Conservation (phyloP, 2,329 filamentous ascomycete species). For the Colletotrichum sp. region DNA sequence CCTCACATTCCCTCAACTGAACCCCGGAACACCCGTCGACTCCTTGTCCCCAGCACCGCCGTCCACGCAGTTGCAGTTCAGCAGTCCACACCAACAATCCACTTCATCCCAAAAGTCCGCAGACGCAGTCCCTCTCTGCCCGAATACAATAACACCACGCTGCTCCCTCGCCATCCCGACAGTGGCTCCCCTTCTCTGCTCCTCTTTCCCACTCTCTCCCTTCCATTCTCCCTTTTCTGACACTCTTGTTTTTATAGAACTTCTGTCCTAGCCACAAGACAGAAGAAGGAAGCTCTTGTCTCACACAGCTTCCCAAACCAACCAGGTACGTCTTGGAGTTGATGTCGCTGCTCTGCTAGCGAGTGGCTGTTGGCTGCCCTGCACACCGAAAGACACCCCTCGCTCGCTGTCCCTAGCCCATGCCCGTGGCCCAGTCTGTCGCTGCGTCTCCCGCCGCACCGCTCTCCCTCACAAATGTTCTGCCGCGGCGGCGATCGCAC, state of each 20-base stretch:
- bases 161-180: neutral
- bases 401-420: neutral
- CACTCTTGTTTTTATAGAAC: conserved; percentile 7
- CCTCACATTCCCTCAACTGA: neutral
- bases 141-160: conserved; percentile 19
- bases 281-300: conserved; percentile 20
- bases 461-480: neutral
- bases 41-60: neutral
- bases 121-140: neutral
- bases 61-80: neutral
- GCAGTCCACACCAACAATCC: neutral
- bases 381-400: neutral
- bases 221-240: conserved; percentile 20
- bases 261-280: conserved; percentile 15
- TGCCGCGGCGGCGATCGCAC: neutral
- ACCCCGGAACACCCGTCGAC: conserved; percentile 15
- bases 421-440: neutral
- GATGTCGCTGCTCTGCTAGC: neutral
- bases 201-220: conserved; percentile 18
- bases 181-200: neutral
- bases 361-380: neutral
- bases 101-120: neutral
- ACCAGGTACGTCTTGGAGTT: conserved; percentile 8
- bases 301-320: conserved; percentile 1
- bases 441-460: neutral